Conservation (phyloP, 2,329 filamentous ascomycete genomes). For the Stagonosporopsis chrysanthemi region DNA sequence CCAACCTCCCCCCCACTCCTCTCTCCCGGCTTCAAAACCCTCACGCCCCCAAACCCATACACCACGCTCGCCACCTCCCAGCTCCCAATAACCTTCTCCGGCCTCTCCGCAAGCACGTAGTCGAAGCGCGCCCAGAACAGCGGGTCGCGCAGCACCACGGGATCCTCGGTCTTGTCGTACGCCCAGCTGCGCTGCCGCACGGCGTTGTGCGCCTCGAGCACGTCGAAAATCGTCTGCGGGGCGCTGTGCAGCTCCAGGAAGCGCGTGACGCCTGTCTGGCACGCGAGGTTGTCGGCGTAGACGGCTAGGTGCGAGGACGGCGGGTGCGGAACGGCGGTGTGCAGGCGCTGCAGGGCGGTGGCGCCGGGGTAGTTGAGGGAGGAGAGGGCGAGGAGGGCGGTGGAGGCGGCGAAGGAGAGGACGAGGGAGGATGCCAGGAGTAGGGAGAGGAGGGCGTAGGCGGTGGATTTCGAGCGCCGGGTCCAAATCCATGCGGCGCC, state of each 20-base stretch:
- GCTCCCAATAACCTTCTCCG: conserved; percentile 56
- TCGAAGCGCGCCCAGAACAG: conserved; percentile 67
- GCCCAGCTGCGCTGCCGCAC: conserved; percentile 52
- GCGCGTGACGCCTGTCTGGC: conserved; percentile 68
- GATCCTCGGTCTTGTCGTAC: conserved; percentile 68
- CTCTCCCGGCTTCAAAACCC: conserved; percentile 56
- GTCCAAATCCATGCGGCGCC: conserved; percentile 70
- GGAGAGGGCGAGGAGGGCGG: conserved; percentile 76
- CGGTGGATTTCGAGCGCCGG: conserved; percentile 67
- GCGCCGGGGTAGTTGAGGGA: conserved; percentile 94
- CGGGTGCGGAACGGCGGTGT: conserved; percentile 35
- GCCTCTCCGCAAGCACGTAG: conserved; percentile 64
- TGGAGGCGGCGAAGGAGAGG: conserved; percentile 66
- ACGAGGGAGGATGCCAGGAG: conserved; percentile 67
- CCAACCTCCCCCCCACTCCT: conserved; percentile 29
- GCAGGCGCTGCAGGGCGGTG: conserved; percentile 68
- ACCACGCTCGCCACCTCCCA: conserved; percentile 63
- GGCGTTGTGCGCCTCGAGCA: conserved; percentile 31
- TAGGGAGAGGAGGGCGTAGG: conserved; percentile 64
- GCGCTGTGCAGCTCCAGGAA: conserved; percentile 57
- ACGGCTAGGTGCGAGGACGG: conserved; percentile 46
- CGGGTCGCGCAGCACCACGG: conserved; percentile 55
- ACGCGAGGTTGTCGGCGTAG: conserved; percentile 67
- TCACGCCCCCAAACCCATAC: conserved; percentile 60
- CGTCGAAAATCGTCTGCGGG: conserved; percentile 37